Evolutionary conservation across 768 basidiomycete species (phyloP), one percentile per base, ranked within the genome.

Genomic region (Lentinula aciculospora): DNA sequence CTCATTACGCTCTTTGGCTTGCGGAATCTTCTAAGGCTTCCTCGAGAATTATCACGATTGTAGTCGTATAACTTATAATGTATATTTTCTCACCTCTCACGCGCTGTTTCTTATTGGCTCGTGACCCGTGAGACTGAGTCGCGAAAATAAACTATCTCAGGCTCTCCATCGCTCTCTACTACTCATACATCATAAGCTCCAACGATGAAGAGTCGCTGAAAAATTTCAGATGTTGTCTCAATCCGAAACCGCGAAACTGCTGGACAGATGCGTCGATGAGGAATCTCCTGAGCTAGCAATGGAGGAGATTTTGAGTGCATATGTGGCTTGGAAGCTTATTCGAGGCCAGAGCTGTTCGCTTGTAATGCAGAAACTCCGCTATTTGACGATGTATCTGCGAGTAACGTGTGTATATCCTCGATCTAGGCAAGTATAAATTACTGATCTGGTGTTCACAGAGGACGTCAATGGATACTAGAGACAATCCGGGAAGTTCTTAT

Each of bases 241-340:
- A 23, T 39, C 37, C 21, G 36, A 42, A 21, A 40, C 28, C 13
- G 36, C 37, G 7, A 54, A 23, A 15, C 34, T 54, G 40, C 28
- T 54, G 2, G 53, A 37, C 34, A 34, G 28, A 40, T 54, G 53
- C 19, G 53, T 37, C 23, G 25, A 54, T 10, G 53, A 54, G 27
- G 36, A 39, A 25, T 39, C 19, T 36, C 53, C 53, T 17, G 37
- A 39, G 17, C 28, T 54, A 37, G 53, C 53, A 2, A 54, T 54
- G 37, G 53, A 54, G 40, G 53, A 54, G 28, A 25, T 54, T 21
- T 25, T 54, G 4, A 54, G 53, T 27, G 53, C 53, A 15, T 54
- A 54, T 29, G 40, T 54, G 32, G 53, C 53, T 27, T 54, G 53
- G 53, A 54, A 54, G 27, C 25, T 54, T 17, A 42, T 42, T 23